These are phyloP conservation scores for Euphorbia lathyris DNA, from an alignment of 345 rosid species.

Conservation along the genomic window DNA sequence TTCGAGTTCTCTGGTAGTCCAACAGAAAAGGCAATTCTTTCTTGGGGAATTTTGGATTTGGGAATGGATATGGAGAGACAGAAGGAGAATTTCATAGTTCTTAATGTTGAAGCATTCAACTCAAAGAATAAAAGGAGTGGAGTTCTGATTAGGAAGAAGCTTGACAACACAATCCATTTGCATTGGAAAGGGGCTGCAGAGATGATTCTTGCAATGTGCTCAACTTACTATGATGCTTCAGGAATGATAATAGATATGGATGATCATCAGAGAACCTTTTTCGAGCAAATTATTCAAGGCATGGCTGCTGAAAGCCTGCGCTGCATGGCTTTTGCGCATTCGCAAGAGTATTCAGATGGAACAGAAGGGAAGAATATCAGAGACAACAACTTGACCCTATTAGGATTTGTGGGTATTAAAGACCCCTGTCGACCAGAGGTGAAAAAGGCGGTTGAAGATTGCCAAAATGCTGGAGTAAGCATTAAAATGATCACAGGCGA, in stretches of 20 bases:
- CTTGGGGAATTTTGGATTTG: slow-evolving; percentile 58
- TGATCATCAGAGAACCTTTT: slow-evolving; percentile 24
- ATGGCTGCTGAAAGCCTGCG: slow-evolving; percentile 71
- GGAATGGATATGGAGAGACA: slow-evolving; percentile 49
- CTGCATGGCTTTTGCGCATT: slow-evolving; percentile 72
- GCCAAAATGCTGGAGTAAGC: slow-evolving; percentile 62
- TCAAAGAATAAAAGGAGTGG: slow-evolving; percentile 70
- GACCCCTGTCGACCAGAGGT: slow-evolving; percentile 70
- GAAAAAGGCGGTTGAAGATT: slow-evolving; percentile 55
- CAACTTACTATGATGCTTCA: slow-evolving; percentile 46
- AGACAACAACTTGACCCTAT: slow-evolving; percentile 42
- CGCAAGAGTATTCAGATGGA: slow-evolving; percentile 16
- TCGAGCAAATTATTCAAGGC: slow-evolving; percentile 48
- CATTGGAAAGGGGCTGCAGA: slow-evolving; percentile 90
- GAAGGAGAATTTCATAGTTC: slow-evolving; percentile 34
- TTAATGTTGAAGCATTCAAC: slow-evolving; percentile 69
- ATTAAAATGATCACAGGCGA: slow-evolving; percentile 85
- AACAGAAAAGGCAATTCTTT: slow-evolving; percentile 68
- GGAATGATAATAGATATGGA: slow-evolving; percentile 38
- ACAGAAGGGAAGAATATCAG: slow-evolving; percentile 25
- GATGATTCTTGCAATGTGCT: slow-evolving; percentile 66
- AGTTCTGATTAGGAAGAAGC: slow-evolving; percentile 39
- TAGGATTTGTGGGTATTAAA: slow-evolving; percentile 72
- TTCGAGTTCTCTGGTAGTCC: slow-evolving; percentile 59
- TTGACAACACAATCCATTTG: slow-evolving; percentile 34